phyloP scores from a whole-genome alignment of 1,284 basidiomycete species.

The Nidula niveotomentosa region DNA sequence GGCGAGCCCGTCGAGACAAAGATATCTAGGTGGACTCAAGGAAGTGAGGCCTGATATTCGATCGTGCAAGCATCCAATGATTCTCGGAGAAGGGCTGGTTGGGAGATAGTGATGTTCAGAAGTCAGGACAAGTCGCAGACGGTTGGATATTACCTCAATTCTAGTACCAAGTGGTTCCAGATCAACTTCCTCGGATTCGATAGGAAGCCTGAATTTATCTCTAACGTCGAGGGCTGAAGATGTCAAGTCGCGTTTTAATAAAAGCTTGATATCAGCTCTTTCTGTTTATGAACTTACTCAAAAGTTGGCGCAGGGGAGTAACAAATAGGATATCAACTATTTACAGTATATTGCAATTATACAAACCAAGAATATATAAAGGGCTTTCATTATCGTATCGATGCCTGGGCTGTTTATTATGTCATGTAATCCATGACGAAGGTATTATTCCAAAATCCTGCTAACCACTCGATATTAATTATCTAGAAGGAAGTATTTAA shows the following conservation, averaged over 20 bases:
- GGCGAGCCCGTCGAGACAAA: background rate
- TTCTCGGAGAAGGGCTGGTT: background rate
- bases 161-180: background rate
- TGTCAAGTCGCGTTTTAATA: background rate
- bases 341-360: background rate
- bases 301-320: too few species aligned
- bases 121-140: background rate
- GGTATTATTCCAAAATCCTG: too few species aligned
- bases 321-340: background rate
- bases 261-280: background rate
- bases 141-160: background rate
- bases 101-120: background rate
- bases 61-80: background rate
- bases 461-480: too few species aligned
- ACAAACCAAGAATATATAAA: background rate
- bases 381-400: too few species aligned
- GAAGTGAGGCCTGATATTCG: background rate
- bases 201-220: background rate
- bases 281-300: background rate
- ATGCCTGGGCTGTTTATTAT: too few species aligned
- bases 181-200: background rate
- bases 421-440: too few species aligned
- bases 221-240: background rate
- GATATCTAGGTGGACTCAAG: background rate
- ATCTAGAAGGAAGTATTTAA: too few species aligned